Percentiles rank a stretch among this genome's conserved stretches.
phyloP scores from a whole-genome alignment of 495 filamentous ascomycete species.

The Penicillium silybi region DNA sequence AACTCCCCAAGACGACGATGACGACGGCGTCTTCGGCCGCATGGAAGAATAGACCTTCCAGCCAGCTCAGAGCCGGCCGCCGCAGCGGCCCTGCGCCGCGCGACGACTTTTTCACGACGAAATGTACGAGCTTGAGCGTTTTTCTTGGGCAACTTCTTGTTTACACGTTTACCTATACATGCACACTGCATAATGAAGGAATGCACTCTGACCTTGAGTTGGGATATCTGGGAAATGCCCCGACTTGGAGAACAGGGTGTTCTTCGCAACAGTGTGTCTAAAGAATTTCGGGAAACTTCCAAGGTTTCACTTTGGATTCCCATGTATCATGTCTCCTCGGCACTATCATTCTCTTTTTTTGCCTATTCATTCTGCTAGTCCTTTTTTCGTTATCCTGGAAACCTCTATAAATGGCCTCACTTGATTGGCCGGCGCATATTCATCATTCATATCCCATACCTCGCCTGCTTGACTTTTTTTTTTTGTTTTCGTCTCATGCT shows the following conservation, averaged over 20 bases:
- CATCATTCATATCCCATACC: conserved; percentile 18
- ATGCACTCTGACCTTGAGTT: conserved; percentile 1
- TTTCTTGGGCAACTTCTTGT: conserved; percentile 26
- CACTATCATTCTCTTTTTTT: conserved; percentile 19
- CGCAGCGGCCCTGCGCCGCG: conserved; percentile 4
- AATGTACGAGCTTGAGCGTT: conserved; percentile 44
- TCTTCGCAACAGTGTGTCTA: conserved; percentile 16
- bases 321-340: conserved; percentile 33
- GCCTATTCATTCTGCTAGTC: background rate
- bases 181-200: conserved; percentile 22
- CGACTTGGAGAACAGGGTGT: background rate
- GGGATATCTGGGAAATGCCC: background rate
- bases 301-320: conserved; percentile 13
- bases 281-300: conserved; percentile 17
- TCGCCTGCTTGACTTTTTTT: background rate
- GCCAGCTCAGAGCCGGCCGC: background rate
- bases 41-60: conserved; percentile 76
- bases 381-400: conserved; percentile 17
- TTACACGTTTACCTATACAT: conserved; percentile 18
- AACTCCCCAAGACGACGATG: conserved; percentile 77
- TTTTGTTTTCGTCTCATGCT: conserved; percentile 3
- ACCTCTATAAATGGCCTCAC: conserved; percentile 22
- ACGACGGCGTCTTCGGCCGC: conserved; percentile 89
- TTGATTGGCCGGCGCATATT: conserved; percentile 27
- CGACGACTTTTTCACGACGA: conserved; percentile 30